Evolutionary conservation across 1,284 basidiomycete species (phyloP).

Genomic region (Ganoderma sinense): DNA sequence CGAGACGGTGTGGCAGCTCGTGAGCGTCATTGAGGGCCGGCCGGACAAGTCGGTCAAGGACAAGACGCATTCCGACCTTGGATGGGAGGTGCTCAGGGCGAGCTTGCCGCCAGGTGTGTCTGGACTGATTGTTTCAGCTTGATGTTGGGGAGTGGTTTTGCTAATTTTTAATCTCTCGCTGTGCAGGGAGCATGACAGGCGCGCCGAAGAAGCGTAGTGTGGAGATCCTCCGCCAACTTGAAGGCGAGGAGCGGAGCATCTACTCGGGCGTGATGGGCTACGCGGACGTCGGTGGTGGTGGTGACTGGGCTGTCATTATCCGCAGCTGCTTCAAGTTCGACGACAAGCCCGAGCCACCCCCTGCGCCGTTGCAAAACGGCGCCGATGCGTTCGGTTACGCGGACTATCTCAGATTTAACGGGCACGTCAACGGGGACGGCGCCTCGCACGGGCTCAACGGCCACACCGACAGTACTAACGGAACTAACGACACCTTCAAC

Average conservation of each 20-base stretch:
- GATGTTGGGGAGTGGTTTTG: no score
- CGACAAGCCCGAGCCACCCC: conserved; percentile 17
- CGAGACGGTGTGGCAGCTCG: conserved; percentile 95
- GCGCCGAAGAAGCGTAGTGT: conserved; percentile 96
- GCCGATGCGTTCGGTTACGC: conserved; percentile 24
- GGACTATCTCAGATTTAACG: conserved; percentile 2
- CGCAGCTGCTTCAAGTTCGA: conserved; percentile 89
- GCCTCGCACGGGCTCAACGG: background rate
- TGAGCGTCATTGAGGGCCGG: conserved; percentile 89
- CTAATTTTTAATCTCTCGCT: background rate
- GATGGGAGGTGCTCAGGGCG: conserved; percentile 80
- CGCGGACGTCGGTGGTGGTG: conserved; percentile 88
- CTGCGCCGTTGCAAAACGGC: conserved; percentile 30
- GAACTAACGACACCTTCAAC: conserved; percentile 1
- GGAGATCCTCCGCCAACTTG: conserved; percentile 87
- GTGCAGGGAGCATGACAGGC: conserved; percentile 93
- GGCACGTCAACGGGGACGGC: background rate
- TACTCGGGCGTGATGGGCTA: conserved; percentile 98
- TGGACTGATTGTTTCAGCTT: no score
- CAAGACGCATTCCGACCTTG: conserved; percentile 55
- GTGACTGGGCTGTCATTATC: conserved; percentile 97
- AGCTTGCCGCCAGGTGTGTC: conserved; percentile 88
- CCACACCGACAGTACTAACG: background rate
- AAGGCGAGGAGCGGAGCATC: conserved; percentile 75
- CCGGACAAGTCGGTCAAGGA: conserved; percentile 36